Evolutionary conservation across 2,329 filamentous ascomycete genomes (phyloP).

Genomic region (Penicillium glabrum): DNA sequence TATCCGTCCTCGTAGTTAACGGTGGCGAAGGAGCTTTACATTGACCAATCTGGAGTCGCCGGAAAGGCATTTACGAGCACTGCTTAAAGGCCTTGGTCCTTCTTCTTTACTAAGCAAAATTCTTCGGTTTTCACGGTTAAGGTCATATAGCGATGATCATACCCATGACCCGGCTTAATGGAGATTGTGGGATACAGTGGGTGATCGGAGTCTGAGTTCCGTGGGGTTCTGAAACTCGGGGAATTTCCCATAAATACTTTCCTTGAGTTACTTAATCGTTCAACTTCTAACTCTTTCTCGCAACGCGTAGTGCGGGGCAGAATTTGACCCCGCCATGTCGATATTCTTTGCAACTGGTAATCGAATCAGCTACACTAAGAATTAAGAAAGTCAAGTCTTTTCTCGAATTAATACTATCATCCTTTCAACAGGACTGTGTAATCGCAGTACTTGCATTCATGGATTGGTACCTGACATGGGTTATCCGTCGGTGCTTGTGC

Average conservation of each 20-base stretch:
- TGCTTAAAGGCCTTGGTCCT: neutral
- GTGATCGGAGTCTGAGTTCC: neutral
- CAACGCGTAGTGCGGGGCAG: neutral
- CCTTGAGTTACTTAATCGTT: no score
- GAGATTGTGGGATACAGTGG: neutral
- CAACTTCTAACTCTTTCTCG: neutral
- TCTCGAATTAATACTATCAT: no score
- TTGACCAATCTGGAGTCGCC: constrained; percentile 6
- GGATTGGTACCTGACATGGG: no score
- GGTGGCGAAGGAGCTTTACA: neutral
- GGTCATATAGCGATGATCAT: no score
- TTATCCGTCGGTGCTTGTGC: no score
- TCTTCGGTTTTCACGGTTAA: no score
- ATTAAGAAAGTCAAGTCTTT: no score
- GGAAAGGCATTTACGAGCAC: constrained; percentile 12
- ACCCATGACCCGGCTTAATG: neutral
- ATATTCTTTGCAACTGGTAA: neutral
- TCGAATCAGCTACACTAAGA: neutral
- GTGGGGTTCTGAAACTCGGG: neutral
- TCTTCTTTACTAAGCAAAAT: no score
- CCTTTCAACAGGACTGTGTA: no score
- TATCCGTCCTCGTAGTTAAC: constrained; percentile 11
- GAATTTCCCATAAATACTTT: neutral
- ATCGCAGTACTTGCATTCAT: no score
- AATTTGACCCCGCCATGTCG: neutral